Base-by-base conservation (phyloP, 179 eudicot genomes). In the Beta macrorhiza region DNA sequence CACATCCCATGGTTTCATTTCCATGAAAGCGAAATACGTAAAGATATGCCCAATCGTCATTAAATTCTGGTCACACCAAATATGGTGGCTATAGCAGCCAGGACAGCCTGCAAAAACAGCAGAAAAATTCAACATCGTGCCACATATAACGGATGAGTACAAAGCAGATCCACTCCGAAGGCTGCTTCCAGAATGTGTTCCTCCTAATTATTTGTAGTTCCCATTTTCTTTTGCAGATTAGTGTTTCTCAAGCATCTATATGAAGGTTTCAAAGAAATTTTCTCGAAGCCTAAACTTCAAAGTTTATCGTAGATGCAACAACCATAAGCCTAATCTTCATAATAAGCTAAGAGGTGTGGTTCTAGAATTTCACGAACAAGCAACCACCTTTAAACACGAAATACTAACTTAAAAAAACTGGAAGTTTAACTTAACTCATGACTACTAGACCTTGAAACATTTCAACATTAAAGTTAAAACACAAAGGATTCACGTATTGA, bases 51-150 rank as follows among this genome's bases (percentile, higher is more conserved):
- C 86, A 83, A 65, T 80, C 80, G 67, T 80, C 78, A 63, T 45
- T 17, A 16, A 37, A 84, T 20, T 29, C 51, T 71, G 0, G 81
- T 16, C 64, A 72, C 86, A 47, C 86, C 86, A 29, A 84, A 84
- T 55, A 80, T 29, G 32, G 80, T 71, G 76, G 86, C 83, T 71
- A 84, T 80, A 72, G 80, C 64, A 80, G 83, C 86, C 29, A 80
- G 15, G 49, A 84, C 86, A 64, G 86, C 78, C 86, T 84, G 83
- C 86, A 84, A 77, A 29, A 80, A 56, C 73, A 80, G 55, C 49
- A 71, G 25, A 72, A 10, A 59, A 3, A 55, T 62, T 76, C 61
- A 64, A 75, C 32, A 13, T 42, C n/a, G 14, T 29, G 42, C 8
- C 15, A 56, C 53, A 67, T 47, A 76, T 13, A n/a, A 55, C 20